A percentile compares a stretch with the other conserved stretches of the same genome.
Conservation (phyloP, 306 rosid species). For the Ceratonia siliqua region DNA sequence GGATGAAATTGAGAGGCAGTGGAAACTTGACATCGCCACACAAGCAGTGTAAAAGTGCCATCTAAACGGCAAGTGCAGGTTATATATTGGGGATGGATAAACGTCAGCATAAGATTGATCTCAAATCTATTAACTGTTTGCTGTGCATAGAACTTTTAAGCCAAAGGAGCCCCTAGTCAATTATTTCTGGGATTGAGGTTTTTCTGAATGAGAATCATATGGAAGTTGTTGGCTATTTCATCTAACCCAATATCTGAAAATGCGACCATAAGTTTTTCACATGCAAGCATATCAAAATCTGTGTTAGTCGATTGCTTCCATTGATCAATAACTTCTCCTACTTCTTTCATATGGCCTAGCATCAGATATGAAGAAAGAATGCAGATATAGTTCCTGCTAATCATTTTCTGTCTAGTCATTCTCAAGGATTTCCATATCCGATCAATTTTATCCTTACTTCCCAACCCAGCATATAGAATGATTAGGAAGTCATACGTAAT, state of each 20-base stretch:
- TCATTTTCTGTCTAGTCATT: constrained; percentile 84
- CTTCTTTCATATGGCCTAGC: constrained; percentile 70
- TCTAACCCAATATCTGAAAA: constrained; percentile 58
- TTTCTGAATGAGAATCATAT: constrained; percentile 60
- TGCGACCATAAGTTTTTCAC: constrained; percentile 59
- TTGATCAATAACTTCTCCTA: constrained; percentile 70
- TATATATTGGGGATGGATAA: constrained; percentile 14
- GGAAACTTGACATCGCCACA: constrained; percentile 4
- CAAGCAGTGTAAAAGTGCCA: constrained; percentile 18
- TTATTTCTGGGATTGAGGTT: constrained; percentile 40
- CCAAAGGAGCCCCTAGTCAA: constrained; percentile 21
- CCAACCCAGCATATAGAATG: constrained; percentile 78
- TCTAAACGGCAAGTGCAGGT: constrained; percentile 15
- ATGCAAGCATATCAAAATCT: constrained; percentile 60
- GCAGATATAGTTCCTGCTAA: constrained; percentile 73
- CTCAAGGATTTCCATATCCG: constrained; percentile 84
- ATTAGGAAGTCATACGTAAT: constrained; percentile 87
- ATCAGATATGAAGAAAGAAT: constrained; percentile 77
- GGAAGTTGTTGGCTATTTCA: constrained; percentile 54
- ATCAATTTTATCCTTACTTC: constrained; percentile 70
- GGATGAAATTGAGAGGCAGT: not conserved
- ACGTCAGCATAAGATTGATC: constrained; percentile 15
- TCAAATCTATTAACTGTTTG: constrained; percentile 20
- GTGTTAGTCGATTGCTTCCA: constrained; percentile 75
- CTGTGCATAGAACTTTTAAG: not conserved